Percentiles rank a stretch among this genome's conserved stretches.
Conservation (phyloP, 2,329 filamentous ascomycete species). For the Westerdykella ornata region DNA sequence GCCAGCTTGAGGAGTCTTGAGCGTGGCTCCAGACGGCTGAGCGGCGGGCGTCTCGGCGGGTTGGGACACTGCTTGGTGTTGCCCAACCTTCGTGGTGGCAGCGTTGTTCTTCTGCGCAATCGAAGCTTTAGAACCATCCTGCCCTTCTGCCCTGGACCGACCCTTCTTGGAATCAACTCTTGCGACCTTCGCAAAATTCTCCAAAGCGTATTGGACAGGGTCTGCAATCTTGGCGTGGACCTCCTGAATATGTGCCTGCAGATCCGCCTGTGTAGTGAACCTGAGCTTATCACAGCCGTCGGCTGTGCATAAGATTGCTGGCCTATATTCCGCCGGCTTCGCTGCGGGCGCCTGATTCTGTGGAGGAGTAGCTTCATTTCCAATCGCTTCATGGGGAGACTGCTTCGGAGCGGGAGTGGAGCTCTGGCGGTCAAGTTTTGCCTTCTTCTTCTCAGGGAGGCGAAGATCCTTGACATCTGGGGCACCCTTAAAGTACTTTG, state of each 20-base stretch:
- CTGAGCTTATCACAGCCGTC: constrained; percentile 49
- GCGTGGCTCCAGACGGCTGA: constrained; percentile 23
- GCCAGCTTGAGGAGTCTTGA: constrained; percentile 34
- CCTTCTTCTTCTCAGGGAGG: constrained; percentile 52
- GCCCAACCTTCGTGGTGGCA: constrained; percentile 25
- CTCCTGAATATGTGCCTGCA: constrained; percentile 50
- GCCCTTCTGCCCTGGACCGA: constrained; percentile 21
- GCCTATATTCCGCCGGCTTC: constrained; percentile 39
- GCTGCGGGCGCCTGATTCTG: constrained; percentile 25
- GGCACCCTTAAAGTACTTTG: constrained; percentile 47
- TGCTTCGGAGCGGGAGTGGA: constrained; percentile 38
- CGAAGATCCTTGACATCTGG: constrained; percentile 52
- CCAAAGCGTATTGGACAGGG: constrained; percentile 51
- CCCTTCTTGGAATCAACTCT: constrained; percentile 44
- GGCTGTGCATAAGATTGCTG: constrained; percentile 49
- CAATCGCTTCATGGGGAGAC: constrained; percentile 25
- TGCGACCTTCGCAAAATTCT: constrained; percentile 47
- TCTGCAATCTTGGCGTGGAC: constrained; percentile 50
- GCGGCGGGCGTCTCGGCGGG: constrained; percentile 27
- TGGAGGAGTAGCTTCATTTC: no score
- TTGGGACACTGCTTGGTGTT: constrained; percentile 25
- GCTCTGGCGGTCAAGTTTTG: constrained; percentile 43
- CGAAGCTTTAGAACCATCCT: constrained; percentile 19
- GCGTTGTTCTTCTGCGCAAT: constrained; percentile 8
- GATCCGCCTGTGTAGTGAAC: constrained; percentile 48